Conservation (phyloP, 2,329 filamentous ascomycete genomes). For the Mycosphaerella sp. region DNA sequence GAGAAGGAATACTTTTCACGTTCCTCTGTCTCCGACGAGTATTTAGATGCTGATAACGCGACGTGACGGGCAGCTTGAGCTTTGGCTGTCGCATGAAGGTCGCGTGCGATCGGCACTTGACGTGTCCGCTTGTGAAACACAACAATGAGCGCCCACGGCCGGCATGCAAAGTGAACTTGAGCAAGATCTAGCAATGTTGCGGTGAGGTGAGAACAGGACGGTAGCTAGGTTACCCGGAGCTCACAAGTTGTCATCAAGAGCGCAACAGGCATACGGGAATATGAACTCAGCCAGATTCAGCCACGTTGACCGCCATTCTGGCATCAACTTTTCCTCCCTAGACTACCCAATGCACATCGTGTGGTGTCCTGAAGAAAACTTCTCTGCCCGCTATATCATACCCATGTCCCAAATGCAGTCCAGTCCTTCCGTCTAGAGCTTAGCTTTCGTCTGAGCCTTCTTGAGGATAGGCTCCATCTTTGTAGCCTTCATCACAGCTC, state of each 20-base stretch:
- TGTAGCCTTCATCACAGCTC: constrained; percentile 97
- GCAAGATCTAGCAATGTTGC: not conserved
- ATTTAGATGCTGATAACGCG: not conserved
- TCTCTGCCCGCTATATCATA: constrained; percentile 3
- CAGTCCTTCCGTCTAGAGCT: constrained; percentile 54
- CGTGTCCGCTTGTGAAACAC: constrained; percentile 4
- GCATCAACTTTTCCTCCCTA: not conserved
- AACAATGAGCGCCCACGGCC: not conserved
- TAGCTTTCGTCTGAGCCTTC: constrained; percentile 77
- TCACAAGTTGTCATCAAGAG: not conserved
- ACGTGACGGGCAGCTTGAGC: not conserved
- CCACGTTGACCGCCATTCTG: not conserved
- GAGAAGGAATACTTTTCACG: not conserved
- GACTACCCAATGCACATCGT: constrained; percentile 3
- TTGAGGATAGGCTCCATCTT: constrained; percentile 91
- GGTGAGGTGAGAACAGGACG: too few species aligned
- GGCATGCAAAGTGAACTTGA: not conserved
- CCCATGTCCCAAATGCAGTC: constrained; percentile 3
- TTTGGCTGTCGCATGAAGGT: not conserved
- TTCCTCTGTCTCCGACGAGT: not conserved
- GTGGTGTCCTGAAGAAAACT: not conserved
- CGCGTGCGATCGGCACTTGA: not conserved
- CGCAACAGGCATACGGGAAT: not conserved
- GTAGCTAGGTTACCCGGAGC: not conserved
- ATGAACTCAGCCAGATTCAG: not conserved